These are phyloP conservation scores for Solanum etuberosum DNA, from an alignment of 257 asterid genomes.

Conservation along the genomic window DNA sequence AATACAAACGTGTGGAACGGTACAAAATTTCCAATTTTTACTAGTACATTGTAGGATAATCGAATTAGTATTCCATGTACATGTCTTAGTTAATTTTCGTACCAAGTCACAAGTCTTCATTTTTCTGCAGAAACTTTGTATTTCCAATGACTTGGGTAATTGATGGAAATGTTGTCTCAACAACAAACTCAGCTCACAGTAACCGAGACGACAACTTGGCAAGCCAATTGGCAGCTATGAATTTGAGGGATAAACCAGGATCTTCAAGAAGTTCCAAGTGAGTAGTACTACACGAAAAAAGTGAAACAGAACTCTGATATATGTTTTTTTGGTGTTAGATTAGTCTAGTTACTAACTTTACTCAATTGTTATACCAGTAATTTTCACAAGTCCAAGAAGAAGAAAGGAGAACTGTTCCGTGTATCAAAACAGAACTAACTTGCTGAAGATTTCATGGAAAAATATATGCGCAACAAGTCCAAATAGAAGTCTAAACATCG, in stretches of 20 bases:
- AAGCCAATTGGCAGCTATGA: neutral
- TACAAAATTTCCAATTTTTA: neutral
- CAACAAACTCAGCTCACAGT: neutral
- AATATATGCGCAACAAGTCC: neutral
- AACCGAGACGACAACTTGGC: neutral
- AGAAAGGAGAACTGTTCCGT: neutral
- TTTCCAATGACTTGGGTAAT: conserved; percentile 16
- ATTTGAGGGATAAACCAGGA: neutral
- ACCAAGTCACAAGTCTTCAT: neutral
- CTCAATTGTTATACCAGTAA: neutral
- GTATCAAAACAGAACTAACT: neutral
- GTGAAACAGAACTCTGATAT: neutral
- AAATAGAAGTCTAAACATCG: neutral
- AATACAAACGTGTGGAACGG: neutral
- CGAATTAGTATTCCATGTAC: neutral
- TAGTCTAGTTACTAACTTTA: neutral
- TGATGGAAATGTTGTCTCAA: neutral
- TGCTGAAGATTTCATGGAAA: neutral
- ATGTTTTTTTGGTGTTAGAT: neutral
- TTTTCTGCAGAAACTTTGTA: conserved; percentile 7
- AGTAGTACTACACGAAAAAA: neutral
- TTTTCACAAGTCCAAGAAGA: neutral
- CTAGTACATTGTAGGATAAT: neutral
- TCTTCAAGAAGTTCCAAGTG: neutral
- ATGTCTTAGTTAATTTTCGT: neutral